A percentile compares a stretch with the other conserved stretches of the same genome.
phyloP scores from a whole-genome alignment of 2,329 filamentous ascomycete species.

The Pleurostoma richardsiae region DNA sequence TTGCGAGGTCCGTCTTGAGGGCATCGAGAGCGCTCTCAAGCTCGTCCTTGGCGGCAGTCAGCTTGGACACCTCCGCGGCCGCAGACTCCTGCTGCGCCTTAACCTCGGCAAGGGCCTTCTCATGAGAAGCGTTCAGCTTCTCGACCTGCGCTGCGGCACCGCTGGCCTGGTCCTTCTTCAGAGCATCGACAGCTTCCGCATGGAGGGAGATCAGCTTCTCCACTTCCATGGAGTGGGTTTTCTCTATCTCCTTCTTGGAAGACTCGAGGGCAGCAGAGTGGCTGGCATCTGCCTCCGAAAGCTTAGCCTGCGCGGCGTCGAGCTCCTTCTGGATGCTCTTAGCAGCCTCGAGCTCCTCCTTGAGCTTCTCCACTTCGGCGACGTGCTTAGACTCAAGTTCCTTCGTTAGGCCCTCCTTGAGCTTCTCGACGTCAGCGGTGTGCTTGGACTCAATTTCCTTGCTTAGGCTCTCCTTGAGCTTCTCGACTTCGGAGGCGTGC shows the following conservation, averaged over 20 bases:
- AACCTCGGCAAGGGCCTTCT: slow-evolving; percentile 36
- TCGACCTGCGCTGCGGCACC: slow-evolving; percentile 32
- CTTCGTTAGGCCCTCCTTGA: slow-evolving; percentile 26
- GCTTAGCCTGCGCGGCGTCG: slow-evolving; percentile 19
- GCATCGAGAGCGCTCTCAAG: slow-evolving; percentile 28
- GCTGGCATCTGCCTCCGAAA: slow-evolving; percentile 26
- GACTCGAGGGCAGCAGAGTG: slow-evolving; percentile 29
- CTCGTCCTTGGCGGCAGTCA: slow-evolving; percentile 27
- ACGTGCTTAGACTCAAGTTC: slow-evolving; percentile 25
- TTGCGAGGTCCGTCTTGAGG: slow-evolving; percentile 34
- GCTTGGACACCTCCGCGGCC: slow-evolving; percentile 28
- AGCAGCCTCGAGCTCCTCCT: slow-evolving; percentile 24
- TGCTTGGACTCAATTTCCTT: slow-evolving; percentile 17
- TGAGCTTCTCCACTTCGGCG: slow-evolving; percentile 28
- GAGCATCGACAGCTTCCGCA: slow-evolving; percentile 31
- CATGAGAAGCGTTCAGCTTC: slow-evolving; percentile 21
- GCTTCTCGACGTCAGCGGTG: slow-evolving; percentile 23
- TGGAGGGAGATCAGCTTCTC: slow-evolving; percentile 39
- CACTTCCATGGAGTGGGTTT: slow-evolving; percentile 37
- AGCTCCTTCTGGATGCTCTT: slow-evolving; percentile 23
- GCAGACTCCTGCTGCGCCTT: slow-evolving; percentile 31
- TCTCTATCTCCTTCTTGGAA: slow-evolving; percentile 34
- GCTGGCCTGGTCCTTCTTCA: slow-evolving; percentile 27
- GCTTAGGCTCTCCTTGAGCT: slow-evolving; percentile 3
- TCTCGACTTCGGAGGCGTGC: slow-evolving; percentile 4